Percentiles rank a stretch among this genome's conserved stretches.
phyloP scores from a whole-genome alignment of 345 rosid genomes.

The Gossypium bickii region DNA sequence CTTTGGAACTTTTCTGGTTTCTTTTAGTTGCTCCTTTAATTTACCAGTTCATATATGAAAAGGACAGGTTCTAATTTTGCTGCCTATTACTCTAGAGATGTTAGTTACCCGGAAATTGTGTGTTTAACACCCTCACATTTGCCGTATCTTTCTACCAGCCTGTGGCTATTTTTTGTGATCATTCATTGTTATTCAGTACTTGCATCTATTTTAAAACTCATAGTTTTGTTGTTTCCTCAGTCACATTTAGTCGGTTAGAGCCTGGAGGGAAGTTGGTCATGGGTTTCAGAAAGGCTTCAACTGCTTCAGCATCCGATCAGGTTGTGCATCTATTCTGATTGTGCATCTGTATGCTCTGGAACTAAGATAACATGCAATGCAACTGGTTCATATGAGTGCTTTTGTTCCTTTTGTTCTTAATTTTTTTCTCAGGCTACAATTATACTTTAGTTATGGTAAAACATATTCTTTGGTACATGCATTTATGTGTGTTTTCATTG shows the following conservation, averaged over 20 bases:
- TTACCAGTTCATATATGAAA: conserved; percentile 7
- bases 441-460: neutral
- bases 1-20: conserved; percentile 9
- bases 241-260: conserved; percentile 86
- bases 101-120: conserved; percentile 3
- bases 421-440: conserved; percentile 7
- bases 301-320: conserved; percentile 72
- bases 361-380: neutral
- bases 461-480: neutral
- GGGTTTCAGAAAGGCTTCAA: conserved; percentile 90
- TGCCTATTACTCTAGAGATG: neutral
- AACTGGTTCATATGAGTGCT: neutral
- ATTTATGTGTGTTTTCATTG: conserved; percentile 20
- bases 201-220: conserved; percentile 24
- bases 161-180: conserved; percentile 15
- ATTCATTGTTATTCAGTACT: conserved; percentile 8
- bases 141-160: conserved; percentile 12
- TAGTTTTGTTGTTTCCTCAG: conserved; percentile 41
- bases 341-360: conserved; percentile 3
- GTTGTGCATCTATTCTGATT: conserved; percentile 30
- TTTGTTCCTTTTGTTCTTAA: neutral
- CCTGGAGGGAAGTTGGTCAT: conserved; percentile 91
- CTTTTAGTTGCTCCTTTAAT: conserved; percentile 15
- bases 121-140: conserved; percentile 2
- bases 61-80: neutral